phyloP scores from a whole-genome alignment of 2,329 filamentous ascomycete species.

The Exophiala oligosperma region DNA sequence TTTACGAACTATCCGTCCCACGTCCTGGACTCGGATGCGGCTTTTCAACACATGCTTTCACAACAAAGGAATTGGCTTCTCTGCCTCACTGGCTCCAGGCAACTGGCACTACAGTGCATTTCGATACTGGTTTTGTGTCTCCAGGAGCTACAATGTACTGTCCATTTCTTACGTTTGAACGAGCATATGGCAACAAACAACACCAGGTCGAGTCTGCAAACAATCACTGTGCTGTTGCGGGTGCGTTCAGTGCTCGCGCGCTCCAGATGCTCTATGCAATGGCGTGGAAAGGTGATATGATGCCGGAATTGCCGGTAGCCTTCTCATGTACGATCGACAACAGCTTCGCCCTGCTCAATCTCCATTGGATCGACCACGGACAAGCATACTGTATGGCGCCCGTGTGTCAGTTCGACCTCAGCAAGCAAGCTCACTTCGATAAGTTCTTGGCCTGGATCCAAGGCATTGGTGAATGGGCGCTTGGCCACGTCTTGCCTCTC shows the following conservation, averaged over 20 bases:
- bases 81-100: conserved; percentile 23
- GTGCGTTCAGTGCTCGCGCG: conserved; percentile 15
- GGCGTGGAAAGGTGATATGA: conserved; percentile 6
- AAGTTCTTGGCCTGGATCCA: conserved; percentile 22
- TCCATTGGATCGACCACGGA: conserved; percentile 24
- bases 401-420: conserved; percentile 25
- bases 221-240: conserved; percentile 26
- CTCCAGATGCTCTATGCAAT: conserved; percentile 22
- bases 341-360: conserved; percentile 21
- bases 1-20: conserved; percentile 23
- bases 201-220: conserved; percentile 23
- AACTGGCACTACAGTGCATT: conserved; percentile 21
- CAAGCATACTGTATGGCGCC: conserved; percentile 24
- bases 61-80: conserved; percentile 8
- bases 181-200: conserved; percentile 20
- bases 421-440: conserved; percentile 19
- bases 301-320: conserved; percentile 16
- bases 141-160: conserved; percentile 17
- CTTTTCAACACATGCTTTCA: conserved; percentile 20
- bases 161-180: conserved; percentile 24
- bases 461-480: conserved; percentile 21
- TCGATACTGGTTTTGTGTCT: conserved; percentile 18
- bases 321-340: conserved; percentile 27
- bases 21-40: conserved; percentile 21
- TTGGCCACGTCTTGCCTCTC: conserved; percentile 14